Evolutionary conservation across 352 stramenopile genomes (phyloP), one percentile per base, ranked within the genome.

Genomic region (Pythium pyrilobum): DNA sequence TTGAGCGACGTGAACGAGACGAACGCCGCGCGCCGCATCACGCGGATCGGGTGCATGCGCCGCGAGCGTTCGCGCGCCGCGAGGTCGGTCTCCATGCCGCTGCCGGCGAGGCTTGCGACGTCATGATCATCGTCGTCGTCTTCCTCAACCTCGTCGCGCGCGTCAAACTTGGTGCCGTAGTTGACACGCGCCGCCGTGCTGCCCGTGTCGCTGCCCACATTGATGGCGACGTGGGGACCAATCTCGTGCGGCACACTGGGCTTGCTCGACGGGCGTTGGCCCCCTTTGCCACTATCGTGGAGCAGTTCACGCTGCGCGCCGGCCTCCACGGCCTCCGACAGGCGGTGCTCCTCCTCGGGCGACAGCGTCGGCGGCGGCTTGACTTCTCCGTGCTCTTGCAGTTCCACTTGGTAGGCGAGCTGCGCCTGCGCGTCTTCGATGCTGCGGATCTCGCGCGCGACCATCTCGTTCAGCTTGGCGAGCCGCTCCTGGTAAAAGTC

Each of bases 1-100:
- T 76, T 80, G 25, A 92, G 69, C 36, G 77, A 87, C 34, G 66
- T 77, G 56, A 91, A 92, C 13, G 71, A 87, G n/a, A 92, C 64
- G 53, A 92, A 92, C 40, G 82, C 82, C 3, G 74, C 67, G 25
- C 72, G 67, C 10, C 72, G 74, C 78, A 88, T 89, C 23, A 86
- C 74, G 5, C 68, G 61, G 28, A 85, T 81, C 20, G 77, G 74
- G n/a, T 64, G 55, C 47, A 82, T 42, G 31, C 74, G 74, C 10
- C 77, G 72, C 33, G 64, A 52, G 9, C 64, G 50, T 10, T 87
- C 74, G 16, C 74, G 74, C 18, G 77, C 69, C 4, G 73, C 52
- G 27, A 85, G 73, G 39, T 67, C 79, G 47, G 75, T 69, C 38
- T 80, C 64, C 23, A 51, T 70, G 43, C 77, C 72, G 20, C 59